Conservation (phyloP, 164 flowering plant species). For the grape (Vitis vinifera) region DNA sequence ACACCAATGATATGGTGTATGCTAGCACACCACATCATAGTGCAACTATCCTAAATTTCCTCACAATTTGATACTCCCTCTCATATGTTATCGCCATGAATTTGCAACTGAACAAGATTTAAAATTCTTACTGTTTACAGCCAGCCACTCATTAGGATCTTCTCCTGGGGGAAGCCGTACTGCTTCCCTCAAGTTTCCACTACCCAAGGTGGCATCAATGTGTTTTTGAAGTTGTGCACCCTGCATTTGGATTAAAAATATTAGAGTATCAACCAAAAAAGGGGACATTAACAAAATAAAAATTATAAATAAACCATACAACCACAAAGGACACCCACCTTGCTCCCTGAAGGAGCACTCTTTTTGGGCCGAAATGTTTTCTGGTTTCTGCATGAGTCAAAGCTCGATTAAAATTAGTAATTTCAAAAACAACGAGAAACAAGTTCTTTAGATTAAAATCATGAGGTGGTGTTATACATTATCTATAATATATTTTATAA, state of each 20-base stretch:
- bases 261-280: background rate
- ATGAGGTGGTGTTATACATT: too few species aligned
- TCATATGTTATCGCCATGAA: too few species aligned
- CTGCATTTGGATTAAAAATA: slow-evolving; percentile 24
- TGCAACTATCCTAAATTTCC: too few species aligned
- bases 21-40: too few species aligned
- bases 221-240: slow-evolving; percentile 73
- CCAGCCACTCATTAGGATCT: slow-evolving; percentile 75
- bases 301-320: background rate
- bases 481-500: too few species aligned
- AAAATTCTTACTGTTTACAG: slow-evolving; percentile 55
- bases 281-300: background rate
- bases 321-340: slow-evolving; percentile 30
- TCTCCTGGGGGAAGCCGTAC: slow-evolving; percentile 75
- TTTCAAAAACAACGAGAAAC: background rate
- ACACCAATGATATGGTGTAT: too few species aligned
- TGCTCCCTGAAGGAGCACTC: slow-evolving; percentile 64
- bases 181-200: slow-evolving; percentile 80
- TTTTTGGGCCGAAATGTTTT: slow-evolving; percentile 78
- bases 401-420: too few species aligned
- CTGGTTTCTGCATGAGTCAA: slow-evolving; percentile 49
- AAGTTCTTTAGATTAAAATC: too few species aligned
- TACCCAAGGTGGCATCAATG: slow-evolving; percentile 74
- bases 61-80: too few species aligned
- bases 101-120: background rate